Evolutionary conservation across 2,329 filamentous ascomycete genomes (phyloP).

Genomic region (Parafenestella ontariensis): DNA sequence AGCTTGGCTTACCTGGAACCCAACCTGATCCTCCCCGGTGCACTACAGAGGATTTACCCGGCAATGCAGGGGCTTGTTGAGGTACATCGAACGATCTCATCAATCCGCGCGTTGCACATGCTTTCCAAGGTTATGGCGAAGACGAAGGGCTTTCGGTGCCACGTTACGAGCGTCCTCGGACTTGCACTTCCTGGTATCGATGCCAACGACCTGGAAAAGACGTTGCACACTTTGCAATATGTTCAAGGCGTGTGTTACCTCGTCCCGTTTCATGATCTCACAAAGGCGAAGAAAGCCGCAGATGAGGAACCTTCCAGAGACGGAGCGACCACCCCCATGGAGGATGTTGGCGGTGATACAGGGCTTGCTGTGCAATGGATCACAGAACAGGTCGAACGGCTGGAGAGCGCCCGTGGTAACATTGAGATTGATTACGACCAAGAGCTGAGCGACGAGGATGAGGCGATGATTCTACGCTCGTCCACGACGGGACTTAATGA

Average conservation of each 20-base stretch:
- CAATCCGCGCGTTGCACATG: slow-evolving; percentile 88
- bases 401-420: slow-evolving; percentile 86
- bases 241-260: slow-evolving; percentile 96
- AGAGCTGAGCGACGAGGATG: slow-evolving; percentile 83
- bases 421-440: slow-evolving; percentile 84
- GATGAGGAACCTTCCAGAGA: slow-evolving; percentile 18
- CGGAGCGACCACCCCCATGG: slow-evolving; percentile 43
- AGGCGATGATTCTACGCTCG: slow-evolving; percentile 86
- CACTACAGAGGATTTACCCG: slow-evolving; percentile 93
- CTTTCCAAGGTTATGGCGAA: slow-evolving; percentile 89
- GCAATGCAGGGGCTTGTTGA: slow-evolving; percentile 96
- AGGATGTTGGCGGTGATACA: slow-evolving; percentile 50
- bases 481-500: slow-evolving; percentile 94
- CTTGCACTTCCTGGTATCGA: slow-evolving; percentile 94
- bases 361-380: slow-evolving; percentile 88
- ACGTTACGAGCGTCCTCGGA: slow-evolving; percentile 92
- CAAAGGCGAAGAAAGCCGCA: slow-evolving; percentile 58
- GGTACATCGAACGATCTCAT: slow-evolving; percentile 94
- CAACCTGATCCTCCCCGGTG: slow-evolving; percentile 87
- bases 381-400: slow-evolving; percentile 88
- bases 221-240: slow-evolving; percentile 90
- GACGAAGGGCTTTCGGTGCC: slow-evolving; percentile 95
- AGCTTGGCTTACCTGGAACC: slow-evolving; percentile 90
- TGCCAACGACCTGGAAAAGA: slow-evolving; percentile 97
- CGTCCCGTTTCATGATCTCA: slow-evolving; percentile 87